Evolutionary conservation across 208 protist species (phyloP).

Genomic region (Trypanosoma melophagium): DNA sequence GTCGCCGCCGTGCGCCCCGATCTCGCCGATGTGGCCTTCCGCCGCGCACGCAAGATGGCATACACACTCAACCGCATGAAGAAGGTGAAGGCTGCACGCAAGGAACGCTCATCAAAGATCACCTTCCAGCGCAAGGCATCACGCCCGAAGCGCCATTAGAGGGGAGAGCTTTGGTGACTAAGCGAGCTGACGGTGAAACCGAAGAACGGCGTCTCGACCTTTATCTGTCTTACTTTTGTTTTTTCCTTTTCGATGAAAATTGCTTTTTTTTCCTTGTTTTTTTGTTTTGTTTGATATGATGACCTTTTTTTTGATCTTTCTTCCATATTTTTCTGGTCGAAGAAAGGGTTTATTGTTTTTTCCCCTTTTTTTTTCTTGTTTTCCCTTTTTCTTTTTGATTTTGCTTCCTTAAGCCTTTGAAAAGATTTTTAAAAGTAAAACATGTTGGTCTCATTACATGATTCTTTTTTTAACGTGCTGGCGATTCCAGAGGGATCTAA

Average conservation of each 20-base stretch:
- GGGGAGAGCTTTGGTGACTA: neutral
- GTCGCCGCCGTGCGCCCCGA: constrained; percentile 81
- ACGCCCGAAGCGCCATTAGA: constrained; percentile 66
- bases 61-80: constrained; percentile 52
- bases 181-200: neutral
- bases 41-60: constrained; percentile 77
- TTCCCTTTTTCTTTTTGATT: neutral
- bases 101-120: constrained; percentile 75
- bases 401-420: neutral
- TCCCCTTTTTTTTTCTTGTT: constrained; percentile 9
- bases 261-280: constrained; percentile 3
- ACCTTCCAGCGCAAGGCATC: constrained; percentile 75
- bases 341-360: no score
- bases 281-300: neutral
- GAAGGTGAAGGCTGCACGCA: constrained; percentile 72
- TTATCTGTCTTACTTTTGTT: neutral
- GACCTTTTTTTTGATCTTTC: neutral
- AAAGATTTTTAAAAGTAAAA: neutral
- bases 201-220: neutral
- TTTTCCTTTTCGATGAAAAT: neutral
- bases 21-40: constrained; percentile 75
- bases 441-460: neutral
- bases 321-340: no score
- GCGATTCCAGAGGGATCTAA: neutral
- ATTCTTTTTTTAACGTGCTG: constrained; percentile 10